Percentiles rank a stretch among this genome's conserved stretches.
phyloP scores from a whole-genome alignment of 2,329 filamentous ascomycete species.

The Aspergillus sp. region DNA sequence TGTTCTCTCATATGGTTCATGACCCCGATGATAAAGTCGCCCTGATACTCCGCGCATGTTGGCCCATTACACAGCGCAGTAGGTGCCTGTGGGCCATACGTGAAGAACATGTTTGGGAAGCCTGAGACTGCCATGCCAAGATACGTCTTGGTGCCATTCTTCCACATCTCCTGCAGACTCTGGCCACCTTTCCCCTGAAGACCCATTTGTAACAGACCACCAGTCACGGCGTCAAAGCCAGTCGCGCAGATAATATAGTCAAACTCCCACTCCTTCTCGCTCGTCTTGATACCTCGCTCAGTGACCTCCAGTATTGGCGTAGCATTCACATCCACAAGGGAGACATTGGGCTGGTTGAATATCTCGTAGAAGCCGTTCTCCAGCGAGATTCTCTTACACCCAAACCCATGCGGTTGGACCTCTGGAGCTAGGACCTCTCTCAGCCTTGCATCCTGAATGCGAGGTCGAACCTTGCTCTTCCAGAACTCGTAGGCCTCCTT shows the following conservation, averaged over 20 bases:
- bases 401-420: slow-evolving; percentile 55
- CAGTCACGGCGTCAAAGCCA: slow-evolving; percentile 1
- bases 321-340: slow-evolving; percentile 40
- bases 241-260: background rate
- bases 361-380: slow-evolving; percentile 54
- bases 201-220: slow-evolving; percentile 35
- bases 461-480: slow-evolving; percentile 50
- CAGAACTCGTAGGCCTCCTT: slow-evolving; percentile 56
- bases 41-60: slow-evolving; percentile 54
- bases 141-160: slow-evolving; percentile 31
- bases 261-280: slow-evolving; percentile 22
- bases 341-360: slow-evolving; percentile 47
- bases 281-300: slow-evolving; percentile 39
- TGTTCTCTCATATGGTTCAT: slow-evolving; percentile 51
- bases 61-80: slow-evolving; percentile 59
- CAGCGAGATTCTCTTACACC: slow-evolving; percentile 51
- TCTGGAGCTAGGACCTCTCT: slow-evolving; percentile 54
- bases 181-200: slow-evolving; percentile 29
- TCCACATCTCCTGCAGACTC: slow-evolving; percentile 36
- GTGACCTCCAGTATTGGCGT: slow-evolving; percentile 45
- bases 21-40: slow-evolving; percentile 54
- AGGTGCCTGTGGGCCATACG: slow-evolving; percentile 58
- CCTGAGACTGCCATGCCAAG: slow-evolving; percentile 42
- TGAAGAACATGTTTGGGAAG: slow-evolving; percentile 53
- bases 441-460: slow-evolving; percentile 51